A percentile compares a stretch with the other conserved stretches of the same genome.
Evolutionary conservation across 2,329 filamentous ascomycete genomes (phyloP).

Genomic region (Penicillium fuscoglaucum): DNA sequence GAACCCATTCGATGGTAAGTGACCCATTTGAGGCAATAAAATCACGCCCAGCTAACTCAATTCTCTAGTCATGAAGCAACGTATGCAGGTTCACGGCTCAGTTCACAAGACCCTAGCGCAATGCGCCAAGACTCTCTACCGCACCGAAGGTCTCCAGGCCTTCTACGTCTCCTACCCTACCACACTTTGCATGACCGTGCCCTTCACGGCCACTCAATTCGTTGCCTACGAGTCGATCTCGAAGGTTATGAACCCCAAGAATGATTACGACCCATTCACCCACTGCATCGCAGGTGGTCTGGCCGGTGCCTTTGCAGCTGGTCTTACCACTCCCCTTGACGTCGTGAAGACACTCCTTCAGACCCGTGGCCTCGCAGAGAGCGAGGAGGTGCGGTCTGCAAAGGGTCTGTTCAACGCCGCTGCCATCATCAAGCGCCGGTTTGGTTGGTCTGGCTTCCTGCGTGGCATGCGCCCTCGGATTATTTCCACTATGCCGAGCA

Average conservation of each 20-base stretch:
- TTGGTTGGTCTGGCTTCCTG: constrained; percentile 85
- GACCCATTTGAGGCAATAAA: neutral
- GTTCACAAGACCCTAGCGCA: constrained; percentile 82
- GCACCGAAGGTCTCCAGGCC: constrained; percentile 79
- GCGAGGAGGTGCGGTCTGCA: constrained; percentile 80
- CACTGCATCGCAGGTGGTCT: constrained; percentile 91
- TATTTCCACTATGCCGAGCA: constrained; percentile 96
- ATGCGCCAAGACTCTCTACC: constrained; percentile 86
- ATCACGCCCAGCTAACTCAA: neutral
- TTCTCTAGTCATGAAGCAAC: constrained; percentile 87
- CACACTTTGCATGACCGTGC: constrained; percentile 96
- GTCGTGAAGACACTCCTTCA: constrained; percentile 98
- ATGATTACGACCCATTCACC: constrained; percentile 82
- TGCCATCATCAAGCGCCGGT: constrained; percentile 75
- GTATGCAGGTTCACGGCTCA: constrained; percentile 98
- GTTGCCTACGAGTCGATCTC: constrained; percentile 97
- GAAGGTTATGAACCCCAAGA: constrained; percentile 81
- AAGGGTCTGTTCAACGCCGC: constrained; percentile 78
- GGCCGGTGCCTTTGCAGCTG: constrained; percentile 89
- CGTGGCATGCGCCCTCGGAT: constrained; percentile 88
- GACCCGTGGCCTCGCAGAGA: constrained; percentile 79
- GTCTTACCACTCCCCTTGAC: constrained; percentile 91
- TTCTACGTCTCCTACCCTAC: constrained; percentile 99
- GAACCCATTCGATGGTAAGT: constrained; percentile 96
- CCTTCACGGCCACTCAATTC: constrained; percentile 95